Percentiles rank a stretch among this genome's conserved stretches.
Conservation (phyloP, 192 early-diverging fungal genomes). For the Dissophora ornata region DNA sequence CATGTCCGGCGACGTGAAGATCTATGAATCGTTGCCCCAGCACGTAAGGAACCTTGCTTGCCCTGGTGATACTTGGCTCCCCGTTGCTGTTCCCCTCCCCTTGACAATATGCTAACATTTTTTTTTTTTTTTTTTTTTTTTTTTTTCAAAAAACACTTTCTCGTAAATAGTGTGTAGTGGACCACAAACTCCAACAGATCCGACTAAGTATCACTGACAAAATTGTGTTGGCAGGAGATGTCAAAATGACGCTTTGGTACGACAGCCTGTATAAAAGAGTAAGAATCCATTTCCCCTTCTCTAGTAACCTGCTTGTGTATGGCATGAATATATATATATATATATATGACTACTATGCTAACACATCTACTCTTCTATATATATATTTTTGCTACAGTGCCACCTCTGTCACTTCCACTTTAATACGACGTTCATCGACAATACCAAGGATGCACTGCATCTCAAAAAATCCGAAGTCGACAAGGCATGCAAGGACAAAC, state of each 20-base stretch:
- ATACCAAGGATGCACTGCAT: slow-evolving; percentile 1
- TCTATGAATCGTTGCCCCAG: slow-evolving; percentile 38
- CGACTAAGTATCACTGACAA: slow-evolving; percentile 39
- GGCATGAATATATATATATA: too few species aligned
- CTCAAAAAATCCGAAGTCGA: slow-evolving; percentile 54
- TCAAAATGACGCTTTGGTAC: slow-evolving; percentile 52
- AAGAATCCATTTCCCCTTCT: slow-evolving; percentile 15
- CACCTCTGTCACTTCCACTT: slow-evolving; percentile 60
- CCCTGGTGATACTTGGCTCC: too few species aligned
- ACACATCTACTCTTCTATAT: too few species aligned
- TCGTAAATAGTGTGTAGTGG: slow-evolving; percentile 24
- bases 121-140: not conserved
- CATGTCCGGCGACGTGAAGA: slow-evolving; percentile 32
- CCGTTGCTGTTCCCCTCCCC: too few species aligned
- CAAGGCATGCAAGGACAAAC: slow-evolving; percentile 53
- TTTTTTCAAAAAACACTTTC: too few species aligned
- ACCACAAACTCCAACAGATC: slow-evolving; percentile 28
- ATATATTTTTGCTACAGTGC: slow-evolving; percentile 5
- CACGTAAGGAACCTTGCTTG: slow-evolving; percentile 22
- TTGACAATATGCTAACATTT: not conserved
- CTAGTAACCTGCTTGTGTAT: too few species aligned
- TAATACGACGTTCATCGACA: slow-evolving; percentile 59
- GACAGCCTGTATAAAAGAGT: slow-evolving; percentile 46
- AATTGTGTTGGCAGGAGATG: slow-evolving; percentile 45
- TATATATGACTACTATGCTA: too few species aligned